Conservation (phyloP, 2,329 filamentous ascomycete species). For the Fusarium staphyleae region DNA sequence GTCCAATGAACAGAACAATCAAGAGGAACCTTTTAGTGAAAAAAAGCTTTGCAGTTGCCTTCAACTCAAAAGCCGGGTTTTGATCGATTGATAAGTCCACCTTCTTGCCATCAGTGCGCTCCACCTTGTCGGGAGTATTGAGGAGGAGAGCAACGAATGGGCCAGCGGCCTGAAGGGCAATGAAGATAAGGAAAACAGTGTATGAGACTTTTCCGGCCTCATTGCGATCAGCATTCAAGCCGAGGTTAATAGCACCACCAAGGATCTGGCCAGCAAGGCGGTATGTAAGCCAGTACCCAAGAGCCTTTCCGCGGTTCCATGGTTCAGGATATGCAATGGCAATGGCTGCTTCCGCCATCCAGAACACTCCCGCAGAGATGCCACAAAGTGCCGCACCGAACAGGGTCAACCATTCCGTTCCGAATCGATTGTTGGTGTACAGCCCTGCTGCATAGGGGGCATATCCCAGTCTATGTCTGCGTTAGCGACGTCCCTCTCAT, state of each 20-base stretch:
- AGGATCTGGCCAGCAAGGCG: constrained; percentile 70
- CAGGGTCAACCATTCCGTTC: constrained; percentile 72
- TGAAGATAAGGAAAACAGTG: constrained; percentile 73
- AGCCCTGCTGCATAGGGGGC: constrained; percentile 74
- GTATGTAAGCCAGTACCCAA: constrained; percentile 72
- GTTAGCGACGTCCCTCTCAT: constrained; percentile 3
- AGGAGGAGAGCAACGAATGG: constrained; percentile 71
- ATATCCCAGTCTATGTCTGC: constrained; percentile 62
- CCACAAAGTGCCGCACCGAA: constrained; percentile 74
- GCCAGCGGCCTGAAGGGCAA: constrained; percentile 70
- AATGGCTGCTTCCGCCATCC: constrained; percentile 78
- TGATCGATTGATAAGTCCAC: constrained; percentile 66
- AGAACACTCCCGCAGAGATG: constrained; percentile 75
- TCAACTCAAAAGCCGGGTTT: constrained; percentile 65
- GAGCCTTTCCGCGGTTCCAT: constrained; percentile 67
- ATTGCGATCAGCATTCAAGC: constrained; percentile 65
- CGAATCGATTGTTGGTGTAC: constrained; percentile 76
- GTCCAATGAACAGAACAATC: constrained; percentile 71
- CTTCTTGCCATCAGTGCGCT: constrained; percentile 69
- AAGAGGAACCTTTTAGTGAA: constrained; percentile 68
- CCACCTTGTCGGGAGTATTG: constrained; percentile 65
- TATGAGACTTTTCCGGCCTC: constrained; percentile 72
- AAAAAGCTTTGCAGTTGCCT: constrained; percentile 65
- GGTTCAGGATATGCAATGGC: constrained; percentile 76
- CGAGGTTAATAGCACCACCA: constrained; percentile 75